phyloP scores from a whole-genome alignment of 2,329 filamentous ascomycete genomes.

The Diaporthe destruens region DNA sequence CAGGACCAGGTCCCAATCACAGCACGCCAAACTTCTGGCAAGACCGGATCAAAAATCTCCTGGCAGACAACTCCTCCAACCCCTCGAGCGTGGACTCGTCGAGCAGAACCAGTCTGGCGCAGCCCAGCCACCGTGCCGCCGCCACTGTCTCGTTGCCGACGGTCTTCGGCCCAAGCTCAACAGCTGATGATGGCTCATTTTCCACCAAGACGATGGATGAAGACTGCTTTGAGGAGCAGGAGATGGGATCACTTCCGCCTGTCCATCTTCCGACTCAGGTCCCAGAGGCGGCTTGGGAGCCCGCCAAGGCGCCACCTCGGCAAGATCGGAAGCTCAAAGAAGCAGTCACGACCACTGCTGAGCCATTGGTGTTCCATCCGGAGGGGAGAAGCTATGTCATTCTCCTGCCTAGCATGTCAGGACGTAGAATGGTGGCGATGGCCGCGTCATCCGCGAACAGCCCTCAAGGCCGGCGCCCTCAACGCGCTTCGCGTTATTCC shows the following conservation, averaged over 20 bases:
- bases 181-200: constrained; percentile 55
- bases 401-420: constrained; percentile 57
- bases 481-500: constrained; percentile 42
- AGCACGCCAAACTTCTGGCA: constrained; percentile 66
- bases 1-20: constrained; percentile 38
- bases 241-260: constrained; percentile 81
- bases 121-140: constrained; percentile 59
- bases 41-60: constrained; percentile 76
- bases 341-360: constrained; percentile 58
- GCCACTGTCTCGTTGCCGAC: constrained; percentile 78
- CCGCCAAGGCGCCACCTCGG: constrained; percentile 67
- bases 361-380: constrained; percentile 57
- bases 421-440: constrained; percentile 54
- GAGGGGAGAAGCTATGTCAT: constrained; percentile 55
- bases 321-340: constrained; percentile 65
- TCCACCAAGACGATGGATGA: constrained; percentile 79
- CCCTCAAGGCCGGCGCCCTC: constrained; percentile 49
- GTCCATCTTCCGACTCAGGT: constrained; percentile 75
- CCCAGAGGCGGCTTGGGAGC: constrained; percentile 73
- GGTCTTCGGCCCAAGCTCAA: constrained; percentile 46
- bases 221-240: constrained; percentile 84
- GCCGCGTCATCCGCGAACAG: constrained; percentile 50
- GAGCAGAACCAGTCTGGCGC: constrained; percentile 75
- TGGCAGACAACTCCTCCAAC: constrained; percentile 53
- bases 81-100: constrained; percentile 74